Evolutionary conservation across 2,329 filamentous ascomycete species (phyloP), one percentile per base, ranked within the genome.

Genomic region (Diaporthe sp.): DNA sequence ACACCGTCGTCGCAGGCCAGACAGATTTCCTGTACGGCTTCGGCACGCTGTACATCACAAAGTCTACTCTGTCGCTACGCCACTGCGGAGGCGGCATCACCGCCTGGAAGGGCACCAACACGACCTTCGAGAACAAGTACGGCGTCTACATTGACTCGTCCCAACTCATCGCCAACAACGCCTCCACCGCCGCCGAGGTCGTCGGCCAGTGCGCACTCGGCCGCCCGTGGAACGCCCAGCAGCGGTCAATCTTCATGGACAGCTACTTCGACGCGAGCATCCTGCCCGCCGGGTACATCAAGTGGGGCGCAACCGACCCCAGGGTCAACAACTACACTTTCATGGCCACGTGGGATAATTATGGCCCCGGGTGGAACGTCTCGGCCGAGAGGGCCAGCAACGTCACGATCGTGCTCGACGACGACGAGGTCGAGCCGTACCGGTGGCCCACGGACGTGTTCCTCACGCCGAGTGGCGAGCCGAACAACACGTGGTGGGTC

Each of bases 1-100:
- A 88, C 47, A 87, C 84, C 71, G 87, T 90, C 47, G 86, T 93
- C 7, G 92, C 90, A 0, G 92, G 92, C 0, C 86, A 93, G 79
- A 93, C 91, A 0, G 92, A 94, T 78, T 93, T 93, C 82, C 83
- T 93, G 28, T 93, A 93, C 79, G 91, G 91, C 12, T 93, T 93
- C 78, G 92, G 91, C 35, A 93, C 91, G 0, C 86, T 89, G 4
- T 93, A 89, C 86, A 85, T 93, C 54, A 86, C 90, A 72, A 83
- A 85, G 4, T 90, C 88, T 1, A 83, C 84, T 0, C 81, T 94
- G 2, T 83, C 85, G 0, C 85, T 93, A 17, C 88, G 92, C 13
- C 85, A 83, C 77, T 94, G 92, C 77, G 90, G 91, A 5, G 92
- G 92, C 22, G 92, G 92, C 15, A 90, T 94, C 71, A 92, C 90